These are phyloP conservation scores for Perilla frutescens DNA, from an alignment of 257 asterid species.

Conservation along the genomic window DNA sequence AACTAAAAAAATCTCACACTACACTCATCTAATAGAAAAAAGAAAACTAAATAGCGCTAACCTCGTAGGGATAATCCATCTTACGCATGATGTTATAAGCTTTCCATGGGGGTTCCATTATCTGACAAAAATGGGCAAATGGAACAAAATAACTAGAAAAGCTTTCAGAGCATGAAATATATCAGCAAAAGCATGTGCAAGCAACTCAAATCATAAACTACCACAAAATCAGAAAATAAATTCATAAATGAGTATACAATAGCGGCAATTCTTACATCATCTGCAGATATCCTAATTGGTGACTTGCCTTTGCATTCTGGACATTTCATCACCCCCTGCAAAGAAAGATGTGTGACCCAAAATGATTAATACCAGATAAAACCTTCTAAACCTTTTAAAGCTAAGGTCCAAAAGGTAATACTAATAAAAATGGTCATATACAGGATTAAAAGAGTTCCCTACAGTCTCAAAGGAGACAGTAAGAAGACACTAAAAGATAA, in stretches of 20 bases:
- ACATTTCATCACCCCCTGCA: slow-evolving; percentile 98
- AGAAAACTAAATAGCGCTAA: slow-evolving; percentile 42
- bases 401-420: slow-evolving; percentile 12
- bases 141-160: slow-evolving; percentile 11
- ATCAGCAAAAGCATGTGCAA: slow-evolving; percentile 22
- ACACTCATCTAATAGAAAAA: slow-evolving; percentile 24
- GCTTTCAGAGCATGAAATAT: slow-evolving; percentile 25
- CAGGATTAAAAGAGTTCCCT: not conserved
- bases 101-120: slow-evolving; percentile 99
- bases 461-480: slow-evolving; percentile 22
- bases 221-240: slow-evolving; percentile 30
- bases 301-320: slow-evolving; percentile 92
- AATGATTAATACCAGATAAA: slow-evolving; percentile 32
- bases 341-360: slow-evolving; percentile 34
- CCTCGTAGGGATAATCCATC: slow-evolving; percentile 99
- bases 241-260: slow-evolving; percentile 18
- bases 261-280: slow-evolving; percentile 72
- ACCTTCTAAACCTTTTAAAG: slow-evolving; percentile 13
- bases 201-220: slow-evolving; percentile 25
- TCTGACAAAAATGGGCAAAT: slow-evolving; percentile 50
- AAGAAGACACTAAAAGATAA: slow-evolving; percentile 24
- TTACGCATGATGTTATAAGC: slow-evolving; percentile 80
- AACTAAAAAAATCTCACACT: not conserved
- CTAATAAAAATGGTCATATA: not conserved
- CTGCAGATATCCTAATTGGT: slow-evolving; percentile 85